Conservation (phyloP, 495 filamentous ascomycete genomes). For the Lasiosphaeria ovina region DNA sequence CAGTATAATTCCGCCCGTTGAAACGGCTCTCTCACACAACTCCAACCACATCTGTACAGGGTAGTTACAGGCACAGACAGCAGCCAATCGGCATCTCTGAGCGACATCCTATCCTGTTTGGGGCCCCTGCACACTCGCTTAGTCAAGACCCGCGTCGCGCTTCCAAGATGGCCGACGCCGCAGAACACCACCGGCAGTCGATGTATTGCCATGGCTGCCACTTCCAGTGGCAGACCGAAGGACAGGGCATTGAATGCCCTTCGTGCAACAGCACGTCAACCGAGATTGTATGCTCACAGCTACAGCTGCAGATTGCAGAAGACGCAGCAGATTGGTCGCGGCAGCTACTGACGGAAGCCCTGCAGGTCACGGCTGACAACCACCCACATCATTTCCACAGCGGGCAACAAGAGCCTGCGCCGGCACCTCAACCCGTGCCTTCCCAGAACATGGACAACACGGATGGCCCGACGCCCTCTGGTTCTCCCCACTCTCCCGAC, state of each 20-base stretch:
- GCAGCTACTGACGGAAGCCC: background rate
- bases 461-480: background rate
- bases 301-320: background rate
- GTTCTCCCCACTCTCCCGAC: background rate
- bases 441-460: background rate
- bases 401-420: background rate
- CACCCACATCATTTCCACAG: conserved; percentile 27
- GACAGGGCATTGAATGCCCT: conserved; percentile 25
- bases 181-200: conserved; percentile 6
- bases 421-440: background rate
- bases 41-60: too few species aligned
- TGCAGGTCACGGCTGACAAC: conserved; percentile 21
- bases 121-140: background rate
- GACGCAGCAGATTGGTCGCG: conserved; percentile 2
- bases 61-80: too few species aligned
- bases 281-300: conserved; percentile 24
- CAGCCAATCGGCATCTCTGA: too few species aligned
- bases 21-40: too few species aligned
- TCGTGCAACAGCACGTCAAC: conserved; percentile 22
- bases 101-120: too few species aligned
- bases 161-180: conserved; percentile 13
- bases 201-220: conserved; percentile 33
- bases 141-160: background rate
- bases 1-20: too few species aligned
- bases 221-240: conserved; percentile 22